Conservation (phyloP, 1,284 basidiomycete genomes). For the Omphalotus olearius region DNA sequence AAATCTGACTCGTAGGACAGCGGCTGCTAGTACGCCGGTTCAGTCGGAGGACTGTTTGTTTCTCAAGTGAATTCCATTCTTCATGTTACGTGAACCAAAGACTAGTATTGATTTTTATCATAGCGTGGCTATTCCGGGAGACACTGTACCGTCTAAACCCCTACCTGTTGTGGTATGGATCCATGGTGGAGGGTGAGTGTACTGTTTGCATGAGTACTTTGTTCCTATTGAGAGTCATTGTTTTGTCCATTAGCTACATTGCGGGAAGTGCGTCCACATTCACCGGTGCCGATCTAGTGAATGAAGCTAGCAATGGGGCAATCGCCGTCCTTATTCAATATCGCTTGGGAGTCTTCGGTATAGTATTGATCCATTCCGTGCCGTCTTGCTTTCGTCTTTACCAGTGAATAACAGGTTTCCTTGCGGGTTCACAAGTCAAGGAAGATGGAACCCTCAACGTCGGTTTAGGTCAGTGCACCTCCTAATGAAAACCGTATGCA, state of each 20-base stretch:
- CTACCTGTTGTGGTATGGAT: slow-evolving; percentile 39
- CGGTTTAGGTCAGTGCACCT: slow-evolving; percentile 19
- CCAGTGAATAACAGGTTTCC: slow-evolving; percentile 18
- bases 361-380: not conserved
- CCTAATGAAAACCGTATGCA: too few relatives aligned
- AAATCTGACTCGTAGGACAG: slow-evolving; percentile 2
- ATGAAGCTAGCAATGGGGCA: slow-evolving; percentile 16
- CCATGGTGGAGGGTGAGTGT: slow-evolving; percentile 30
- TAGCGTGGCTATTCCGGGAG: slow-evolving; percentile 26
- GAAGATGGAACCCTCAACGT: slow-evolving; percentile 23
- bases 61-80: slow-evolving; percentile 26
- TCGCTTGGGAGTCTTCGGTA: slow-evolving; percentile 32
- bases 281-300: slow-evolving; percentile 24
- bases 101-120: not conserved
- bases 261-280: slow-evolving; percentile 2
- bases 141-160: slow-evolving; percentile 13
- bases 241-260: slow-evolving; percentile 5
- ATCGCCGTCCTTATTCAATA: slow-evolving; percentile 19
- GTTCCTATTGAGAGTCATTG: slow-evolving; percentile 16
- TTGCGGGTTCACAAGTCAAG: slow-evolving; percentile 21
- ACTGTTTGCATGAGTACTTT: not conserved
- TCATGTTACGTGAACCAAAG: too few relatives aligned
- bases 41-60: slow-evolving; percentile 38
- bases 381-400: not conserved
- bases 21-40: slow-evolving; percentile 7